Evolutionary conservation across 1,139 yeast species (phyloP).

Genomic region (Magnusiomyces paraingens): DNA sequence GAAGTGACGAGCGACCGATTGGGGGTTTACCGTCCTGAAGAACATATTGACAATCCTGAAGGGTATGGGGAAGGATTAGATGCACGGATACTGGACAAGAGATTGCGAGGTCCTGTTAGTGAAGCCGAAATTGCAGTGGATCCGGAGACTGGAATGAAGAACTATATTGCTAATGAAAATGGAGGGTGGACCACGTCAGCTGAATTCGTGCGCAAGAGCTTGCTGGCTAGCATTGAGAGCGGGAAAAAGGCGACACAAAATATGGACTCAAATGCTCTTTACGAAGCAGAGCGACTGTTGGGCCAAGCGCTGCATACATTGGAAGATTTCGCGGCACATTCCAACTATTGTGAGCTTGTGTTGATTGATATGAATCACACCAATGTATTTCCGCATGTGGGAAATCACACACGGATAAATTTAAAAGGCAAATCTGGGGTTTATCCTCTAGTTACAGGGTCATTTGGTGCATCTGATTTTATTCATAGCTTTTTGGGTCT

Average conservation of each 20-base stretch:
- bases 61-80: constrained; percentile 23
- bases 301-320: constrained; percentile 26
- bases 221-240: constrained; percentile 21
- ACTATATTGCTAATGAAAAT: constrained; percentile 23
- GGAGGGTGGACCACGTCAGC: constrained; percentile 28
- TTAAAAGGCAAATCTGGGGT: constrained; percentile 21
- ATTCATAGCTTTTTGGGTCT: constrained; percentile 26
- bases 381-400: constrained; percentile 27
- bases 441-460: constrained; percentile 27
- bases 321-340: constrained; percentile 26
- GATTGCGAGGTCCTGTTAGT: constrained; percentile 24
- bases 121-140: constrained; percentile 24
- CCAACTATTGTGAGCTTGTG: constrained; percentile 23
- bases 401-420: constrained; percentile 20
- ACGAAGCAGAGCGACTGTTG: constrained; percentile 24
- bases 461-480: constrained; percentile 27
- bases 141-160: constrained; percentile 26
- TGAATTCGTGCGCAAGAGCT: constrained; percentile 20
- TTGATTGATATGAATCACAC: constrained; percentile 23
- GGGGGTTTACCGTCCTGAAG: constrained; percentile 26
- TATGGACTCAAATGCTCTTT: constrained; percentile 13
- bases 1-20: constrained; percentile 26
- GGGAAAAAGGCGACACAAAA: constrained; percentile 20
- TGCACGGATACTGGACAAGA: constrained; percentile 19
- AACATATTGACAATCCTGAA: constrained; percentile 27